These are phyloP conservation scores for Candida morakotiae DNA, from an alignment of 805 yeast genomes.

Conservation along the genomic window DNA sequence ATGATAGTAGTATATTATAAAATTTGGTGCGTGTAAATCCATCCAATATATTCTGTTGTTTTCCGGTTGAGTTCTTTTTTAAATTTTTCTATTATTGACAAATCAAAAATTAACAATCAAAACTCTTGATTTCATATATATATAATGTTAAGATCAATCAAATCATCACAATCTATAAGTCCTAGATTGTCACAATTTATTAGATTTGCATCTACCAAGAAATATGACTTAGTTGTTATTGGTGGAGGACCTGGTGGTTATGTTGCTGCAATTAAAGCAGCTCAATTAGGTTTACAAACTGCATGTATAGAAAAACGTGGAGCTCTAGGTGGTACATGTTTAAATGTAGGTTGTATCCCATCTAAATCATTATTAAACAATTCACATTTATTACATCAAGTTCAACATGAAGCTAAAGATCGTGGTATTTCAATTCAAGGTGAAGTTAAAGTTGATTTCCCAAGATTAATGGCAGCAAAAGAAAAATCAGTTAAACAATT, in stretches of 20 bases:
- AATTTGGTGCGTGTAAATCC: too few relatives aligned
- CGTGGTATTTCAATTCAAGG: slow-evolving; percentile 87
- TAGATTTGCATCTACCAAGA: slow-evolving; percentile 40
- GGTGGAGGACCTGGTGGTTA: slow-evolving; percentile 99
- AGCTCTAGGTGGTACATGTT: slow-evolving; percentile 93
- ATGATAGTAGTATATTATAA: too few relatives aligned
- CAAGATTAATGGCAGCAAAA: slow-evolving; percentile 83
- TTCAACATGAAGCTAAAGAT: slow-evolving; percentile 73
- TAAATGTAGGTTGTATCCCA: slow-evolving; percentile 98
- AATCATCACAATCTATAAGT: slow-evolving; percentile 3
- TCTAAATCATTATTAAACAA: slow-evolving; percentile 94
- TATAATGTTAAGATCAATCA: slow-evolving; percentile 19
- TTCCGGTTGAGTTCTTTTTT: too few relatives aligned
- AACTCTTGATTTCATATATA: too few relatives aligned
- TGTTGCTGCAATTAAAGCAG: slow-evolving; percentile 98
- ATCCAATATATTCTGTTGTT: too few relatives aligned
- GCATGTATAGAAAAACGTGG: slow-evolving; percentile 99
- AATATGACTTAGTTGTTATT: slow-evolving; percentile 86
- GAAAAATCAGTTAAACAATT: slow-evolving; percentile 84
- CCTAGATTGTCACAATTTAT: slow-evolving; percentile 28
- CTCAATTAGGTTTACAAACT: slow-evolving; percentile 89
- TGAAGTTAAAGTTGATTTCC: slow-evolving; percentile 72
- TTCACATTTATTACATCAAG: slow-evolving; percentile 87
- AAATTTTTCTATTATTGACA: too few relatives aligned
- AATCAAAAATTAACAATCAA: too few relatives aligned